A percentile compares a stretch with the other conserved stretches of the same genome.
phyloP scores from a whole-genome alignment of 2,329 filamentous ascomycete genomes.

The Lachnellula subtilissima region DNA sequence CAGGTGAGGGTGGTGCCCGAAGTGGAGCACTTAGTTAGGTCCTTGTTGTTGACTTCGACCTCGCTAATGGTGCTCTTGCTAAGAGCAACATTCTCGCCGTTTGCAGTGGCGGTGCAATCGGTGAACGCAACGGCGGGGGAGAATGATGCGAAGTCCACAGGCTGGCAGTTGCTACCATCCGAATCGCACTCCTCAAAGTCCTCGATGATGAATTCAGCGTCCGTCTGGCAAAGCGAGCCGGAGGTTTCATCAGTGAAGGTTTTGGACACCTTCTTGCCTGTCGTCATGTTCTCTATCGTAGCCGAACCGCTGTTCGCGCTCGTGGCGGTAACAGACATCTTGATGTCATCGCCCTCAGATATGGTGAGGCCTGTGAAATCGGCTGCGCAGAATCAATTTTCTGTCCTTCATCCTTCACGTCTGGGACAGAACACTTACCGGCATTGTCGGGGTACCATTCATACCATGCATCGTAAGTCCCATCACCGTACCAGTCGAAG shows the following conservation, averaged over 20 bases:
- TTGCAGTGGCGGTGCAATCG: neutral
- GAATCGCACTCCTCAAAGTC: constrained; percentile 34
- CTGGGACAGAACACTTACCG: neutral
- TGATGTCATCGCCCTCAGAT: constrained; percentile 39
- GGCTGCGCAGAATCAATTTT: neutral
- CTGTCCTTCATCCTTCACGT: neutral
- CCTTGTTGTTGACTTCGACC: neutral
- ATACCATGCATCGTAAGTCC: neutral
- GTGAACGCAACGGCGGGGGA: neutral
- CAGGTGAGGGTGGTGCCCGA: neutral
- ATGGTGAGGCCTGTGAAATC: constrained; percentile 34
- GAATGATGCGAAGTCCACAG: neutral
- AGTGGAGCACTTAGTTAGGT: neutral
- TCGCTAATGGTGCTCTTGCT: neutral
- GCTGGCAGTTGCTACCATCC: neutral
- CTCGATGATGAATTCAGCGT: constrained; percentile 47
- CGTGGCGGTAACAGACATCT: constrained; percentile 34
- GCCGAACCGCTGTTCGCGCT: constrained; percentile 37
- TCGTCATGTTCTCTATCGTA: constrained; percentile 41
- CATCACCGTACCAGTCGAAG: neutral
- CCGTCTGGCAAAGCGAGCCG: constrained; percentile 34
- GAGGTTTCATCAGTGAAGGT: constrained; percentile 31
- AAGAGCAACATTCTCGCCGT: neutral
- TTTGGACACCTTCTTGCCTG: constrained; percentile 38
- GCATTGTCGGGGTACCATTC: neutral